These are phyloP conservation scores for Kodamaea hsintzibuensis DNA, from an alignment of 805 yeast genomes.

Conservation along the genomic window DNA sequence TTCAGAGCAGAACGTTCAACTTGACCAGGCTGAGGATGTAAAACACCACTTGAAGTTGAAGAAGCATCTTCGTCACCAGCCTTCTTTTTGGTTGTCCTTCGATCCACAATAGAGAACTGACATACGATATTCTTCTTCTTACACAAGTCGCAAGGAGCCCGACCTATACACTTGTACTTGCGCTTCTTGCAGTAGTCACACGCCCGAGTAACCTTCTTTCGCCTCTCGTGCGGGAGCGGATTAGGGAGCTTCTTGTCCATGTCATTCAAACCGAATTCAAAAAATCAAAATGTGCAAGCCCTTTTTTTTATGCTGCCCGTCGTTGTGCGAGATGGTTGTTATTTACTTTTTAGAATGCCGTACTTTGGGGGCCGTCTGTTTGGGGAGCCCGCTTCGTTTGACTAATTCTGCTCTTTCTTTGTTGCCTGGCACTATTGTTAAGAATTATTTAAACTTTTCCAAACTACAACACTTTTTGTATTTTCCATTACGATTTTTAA, in stretches of 20 bases:
- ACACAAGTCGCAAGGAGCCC: conserved; percentile 41
- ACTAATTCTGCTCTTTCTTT: conserved; percentile 1
- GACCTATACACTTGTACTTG: conserved; percentile 29
- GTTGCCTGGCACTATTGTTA: conserved; percentile 4
- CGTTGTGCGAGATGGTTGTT: background rate
- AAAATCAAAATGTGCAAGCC: background rate
- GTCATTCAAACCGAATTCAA: background rate
- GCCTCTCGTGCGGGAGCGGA: conserved; percentile 12
- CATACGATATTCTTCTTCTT: conserved; percentile 28
- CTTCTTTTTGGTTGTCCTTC: conserved; percentile 18
- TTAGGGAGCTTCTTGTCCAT: conserved; percentile 10
- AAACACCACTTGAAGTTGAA: background rate
- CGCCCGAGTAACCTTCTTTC: conserved; percentile 48
- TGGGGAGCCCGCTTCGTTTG: conserved; percentile 1
- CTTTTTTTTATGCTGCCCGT: background rate
- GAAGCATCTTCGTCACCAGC: background rate
- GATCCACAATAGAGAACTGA: conserved; percentile 25
- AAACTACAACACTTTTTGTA: background rate
- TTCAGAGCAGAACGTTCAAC: background rate
- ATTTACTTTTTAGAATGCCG: conserved; percentile 2
- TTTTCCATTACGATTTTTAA: background rate
- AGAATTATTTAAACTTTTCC: conserved; percentile 1
- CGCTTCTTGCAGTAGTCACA: conserved; percentile 48
- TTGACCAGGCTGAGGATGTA: background rate
- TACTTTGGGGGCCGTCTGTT: background rate